phyloP scores from a whole-genome alignment of 768 basidiomycete species.

The Austroboletus festivus region DNA sequence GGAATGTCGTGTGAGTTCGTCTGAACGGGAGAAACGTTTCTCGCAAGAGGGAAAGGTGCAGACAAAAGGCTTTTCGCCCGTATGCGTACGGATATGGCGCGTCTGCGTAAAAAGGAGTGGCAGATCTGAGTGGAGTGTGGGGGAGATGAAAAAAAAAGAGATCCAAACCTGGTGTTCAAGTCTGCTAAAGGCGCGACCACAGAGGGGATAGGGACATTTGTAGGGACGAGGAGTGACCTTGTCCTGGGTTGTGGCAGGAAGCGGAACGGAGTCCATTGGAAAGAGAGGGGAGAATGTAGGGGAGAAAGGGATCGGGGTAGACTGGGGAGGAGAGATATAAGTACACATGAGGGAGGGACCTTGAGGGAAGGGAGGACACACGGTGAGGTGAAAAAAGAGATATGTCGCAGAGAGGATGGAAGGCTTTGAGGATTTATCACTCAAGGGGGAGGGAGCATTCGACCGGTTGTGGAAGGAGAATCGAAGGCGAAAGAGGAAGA shows the following conservation, averaged over 20 bases:
- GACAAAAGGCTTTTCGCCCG: constrained; percentile 94
- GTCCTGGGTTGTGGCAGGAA: constrained; percentile 26
- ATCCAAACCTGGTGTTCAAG: constrained; percentile 92
- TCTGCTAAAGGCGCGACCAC: constrained; percentile 92
- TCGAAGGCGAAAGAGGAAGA: constrained; percentile 19
- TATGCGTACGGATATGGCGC: constrained; percentile 96
- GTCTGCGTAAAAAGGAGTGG: constrained; percentile 60
- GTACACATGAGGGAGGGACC: constrained; percentile 23
- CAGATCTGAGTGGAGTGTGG: constrained; percentile 21
- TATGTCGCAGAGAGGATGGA: constrained; percentile 18
- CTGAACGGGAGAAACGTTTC: constrained; percentile 96
- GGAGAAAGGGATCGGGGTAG: constrained; percentile 12
- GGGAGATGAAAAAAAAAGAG: constrained; percentile 10
- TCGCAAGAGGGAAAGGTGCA: constrained; percentile 94
- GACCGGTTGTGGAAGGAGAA: constrained; percentile 23
- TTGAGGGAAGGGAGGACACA: constrained; percentile 19
- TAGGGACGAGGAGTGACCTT: constrained; percentile 69
- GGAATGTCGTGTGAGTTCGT: constrained; percentile 59
- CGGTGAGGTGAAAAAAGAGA: constrained; percentile 14
- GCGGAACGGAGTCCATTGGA: constrained; percentile 24
- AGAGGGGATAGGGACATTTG: constrained; percentile 91
- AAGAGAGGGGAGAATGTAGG: constrained; percentile 7
- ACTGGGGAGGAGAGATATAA: constrained; percentile 28
- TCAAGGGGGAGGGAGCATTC: constrained; percentile 12
- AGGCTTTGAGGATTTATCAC: too few species aligned